Base-by-base conservation (phyloP, 345 rosid genomes). In the Raphanus sativus region DNA sequence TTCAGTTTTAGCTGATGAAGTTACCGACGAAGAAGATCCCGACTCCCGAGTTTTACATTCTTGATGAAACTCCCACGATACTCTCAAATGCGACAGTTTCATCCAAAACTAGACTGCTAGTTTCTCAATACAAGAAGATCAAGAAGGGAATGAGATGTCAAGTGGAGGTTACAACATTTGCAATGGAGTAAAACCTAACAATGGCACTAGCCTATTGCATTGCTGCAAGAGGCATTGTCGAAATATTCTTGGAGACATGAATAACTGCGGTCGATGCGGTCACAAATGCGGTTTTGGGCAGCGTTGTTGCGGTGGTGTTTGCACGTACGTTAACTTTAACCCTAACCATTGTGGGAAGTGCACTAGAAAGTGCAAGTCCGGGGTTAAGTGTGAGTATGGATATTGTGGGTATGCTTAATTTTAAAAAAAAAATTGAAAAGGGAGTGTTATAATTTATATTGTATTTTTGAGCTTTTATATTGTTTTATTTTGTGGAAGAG, bases 211-310 rank as follows among this genome's bases (percentile, higher is more conserved):
- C 68, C 69, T 86, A 21, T 79, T 92, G n/a, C 38, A 82, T n/a
- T 92, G 97, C 40, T 92, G 97, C 87, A 87, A 87, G 88, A 85
- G 6, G 11, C 96, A 89, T 75, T 92, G 96, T 75, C 69, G 90
- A 9, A 86, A 92, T 60, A 69, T 87, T 28, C 80, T 81, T 4
- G 71, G 90, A 5, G 97, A 92, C 75, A 5, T 29, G 86, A 85
- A 89, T 75, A 85, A 90, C 70, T 90, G 96, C 6, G 91, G 94
- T 0, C 10, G 7, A 4, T 90, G 97, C 8, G 86, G 89, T 8
- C 67, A 68, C 12, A 86, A 83, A 73, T 90, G 95, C 81, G 69
- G 21, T 10, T 84, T 83, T 17, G 90, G 91, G 2, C 65, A 86
- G 79, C 78, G 70, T 21, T 92, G 98, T 76, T 92, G 98, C 70